Evolutionary conservation across 192 early-diverging fungal species (phyloP), one percentile per base, ranked within the genome.

Genomic region (Chytriomyces hyalinus): DNA sequence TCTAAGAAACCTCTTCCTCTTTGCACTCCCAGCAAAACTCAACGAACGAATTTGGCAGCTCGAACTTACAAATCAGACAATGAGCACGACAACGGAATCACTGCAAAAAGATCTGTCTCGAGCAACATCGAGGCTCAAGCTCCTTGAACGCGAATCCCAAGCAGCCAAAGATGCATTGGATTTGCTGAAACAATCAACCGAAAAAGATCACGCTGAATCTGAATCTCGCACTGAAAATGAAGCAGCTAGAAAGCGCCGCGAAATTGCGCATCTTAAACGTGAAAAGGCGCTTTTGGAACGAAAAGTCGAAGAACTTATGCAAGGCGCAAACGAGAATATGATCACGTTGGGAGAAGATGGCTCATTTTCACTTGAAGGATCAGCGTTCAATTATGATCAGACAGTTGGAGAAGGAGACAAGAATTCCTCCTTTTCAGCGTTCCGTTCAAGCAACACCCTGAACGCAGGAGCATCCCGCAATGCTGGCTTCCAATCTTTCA

Each of bases 11-110:
- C n/a, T 66, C 36, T 36, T 36, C 36, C 4, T 36, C 36, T 36
- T 36, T 36, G 36, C 36, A 36, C 36, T 36, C 36, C 10, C 59
- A 83, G 82, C 67, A 6, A 80, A 78, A 62, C 65, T 81, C 46
- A 81, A 85, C 36, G 84, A 85, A 66, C 24, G 53, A 48, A 59
- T 83, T 6, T 85, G 84, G 84, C 74, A 83, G 46, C 50, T 83
- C 13, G 84, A 85, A 63, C 44, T 85, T 9, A 36, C 49, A 22
- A 81, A 73, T 46, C 79, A 82, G 70, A 77, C 74, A 20, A 65
- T 78, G n/a, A 24, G 51, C 47, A 74, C 77, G 8, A 66, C 80
- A 22, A 47, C 68, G 24, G 73, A 66, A 15, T 51, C 70, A 45
- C 47, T 68, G 6, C 78, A 80, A 26, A 70, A 79, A 43, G 79